These are phyloP conservation scores for Protomyces arabidopsidicola DNA, from an alignment of 1,139 yeast genomes.

Conservation along the genomic window DNA sequence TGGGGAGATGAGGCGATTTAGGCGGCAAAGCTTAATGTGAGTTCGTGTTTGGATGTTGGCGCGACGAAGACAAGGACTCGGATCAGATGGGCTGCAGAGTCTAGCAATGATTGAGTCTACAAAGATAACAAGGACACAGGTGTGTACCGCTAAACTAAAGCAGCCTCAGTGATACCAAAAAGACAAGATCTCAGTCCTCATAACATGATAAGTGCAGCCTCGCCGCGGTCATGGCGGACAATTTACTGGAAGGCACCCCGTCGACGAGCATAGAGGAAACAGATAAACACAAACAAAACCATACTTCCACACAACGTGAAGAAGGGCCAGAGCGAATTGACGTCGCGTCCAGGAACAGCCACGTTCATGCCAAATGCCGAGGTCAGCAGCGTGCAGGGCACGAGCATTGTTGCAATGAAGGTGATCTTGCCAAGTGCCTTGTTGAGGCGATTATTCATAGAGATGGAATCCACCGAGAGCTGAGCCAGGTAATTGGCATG, in stretches of 20 bases:
- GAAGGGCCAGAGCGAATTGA: conserved; percentile 52
- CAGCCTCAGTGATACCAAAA: no score
- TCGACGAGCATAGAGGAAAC: background rate
- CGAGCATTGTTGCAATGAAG: conserved; percentile 78
- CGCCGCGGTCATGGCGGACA: no score
- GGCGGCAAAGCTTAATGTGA: no score
- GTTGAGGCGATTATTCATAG: conserved; percentile 77
- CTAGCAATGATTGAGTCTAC: no score
- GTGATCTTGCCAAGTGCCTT: conserved; percentile 86
- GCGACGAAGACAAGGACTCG: no score
- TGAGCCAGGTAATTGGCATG: conserved; percentile 92
- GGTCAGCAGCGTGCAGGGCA: conserved; percentile 76
- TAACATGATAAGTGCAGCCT: no score
- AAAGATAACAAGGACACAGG: no score
- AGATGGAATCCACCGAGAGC: conserved; percentile 84
- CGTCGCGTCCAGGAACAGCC: conserved; percentile 64
- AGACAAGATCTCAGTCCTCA: no score
- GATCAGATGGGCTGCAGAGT: no score
- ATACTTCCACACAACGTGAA: conserved; percentile 37
- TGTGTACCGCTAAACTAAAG: no score
- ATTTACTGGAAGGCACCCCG: background rate
- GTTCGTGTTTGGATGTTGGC: no score
- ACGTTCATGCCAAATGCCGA: conserved; percentile 98
- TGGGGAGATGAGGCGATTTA: no score
- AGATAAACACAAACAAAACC: background rate